Evolutionary conservation across 768 basidiomycete species (phyloP).

Genomic region (Serpula lacrymans): DNA sequence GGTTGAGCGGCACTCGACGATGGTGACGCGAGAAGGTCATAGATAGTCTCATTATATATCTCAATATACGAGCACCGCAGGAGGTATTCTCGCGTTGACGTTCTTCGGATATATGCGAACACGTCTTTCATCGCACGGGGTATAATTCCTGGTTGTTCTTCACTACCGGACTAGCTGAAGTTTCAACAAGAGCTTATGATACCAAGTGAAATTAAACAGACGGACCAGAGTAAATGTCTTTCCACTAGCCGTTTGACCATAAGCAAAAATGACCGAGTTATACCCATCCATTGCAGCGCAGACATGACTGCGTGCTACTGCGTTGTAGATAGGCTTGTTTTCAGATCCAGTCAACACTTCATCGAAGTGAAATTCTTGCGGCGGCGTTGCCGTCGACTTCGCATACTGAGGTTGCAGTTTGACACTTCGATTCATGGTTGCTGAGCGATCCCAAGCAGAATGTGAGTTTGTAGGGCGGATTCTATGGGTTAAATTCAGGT

Average conservation of each 20-base stretch:
- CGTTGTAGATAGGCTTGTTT: conserved; percentile 76
- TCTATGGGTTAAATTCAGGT: conserved; percentile 32
- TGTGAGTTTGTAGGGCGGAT: conserved; percentile 55
- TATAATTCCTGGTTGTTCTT: conserved; percentile 90
- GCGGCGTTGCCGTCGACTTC: conserved; percentile 36
- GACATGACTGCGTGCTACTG: conserved; percentile 75
- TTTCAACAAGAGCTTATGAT: conserved; percentile 35
- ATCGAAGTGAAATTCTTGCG: conserved; percentile 65
- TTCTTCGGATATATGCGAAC: conserved; percentile 76
- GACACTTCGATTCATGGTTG: conserved; percentile 43
- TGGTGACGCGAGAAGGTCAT: conserved; percentile 81
- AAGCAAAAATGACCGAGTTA: conserved; percentile 94
- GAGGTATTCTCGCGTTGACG: conserved; percentile 84
- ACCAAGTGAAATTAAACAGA: not conserved
- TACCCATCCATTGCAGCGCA: conserved; percentile 95
- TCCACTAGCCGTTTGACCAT: conserved; percentile 83
- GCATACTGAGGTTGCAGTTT: conserved; percentile 58
- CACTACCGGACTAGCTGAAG: conserved; percentile 61
- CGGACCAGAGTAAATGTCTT: conserved; percentile 67
- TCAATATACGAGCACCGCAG: conserved; percentile 95
- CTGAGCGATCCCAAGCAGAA: conserved; percentile 54
- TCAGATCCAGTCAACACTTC: conserved; percentile 74
- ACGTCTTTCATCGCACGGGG: conserved; percentile 91
- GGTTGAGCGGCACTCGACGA: conserved; percentile 48
- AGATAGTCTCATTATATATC: conserved; percentile 91